Base-by-base conservation (phyloP, 1,139 yeast genomes). In the Protomyces inundatus region DNA sequence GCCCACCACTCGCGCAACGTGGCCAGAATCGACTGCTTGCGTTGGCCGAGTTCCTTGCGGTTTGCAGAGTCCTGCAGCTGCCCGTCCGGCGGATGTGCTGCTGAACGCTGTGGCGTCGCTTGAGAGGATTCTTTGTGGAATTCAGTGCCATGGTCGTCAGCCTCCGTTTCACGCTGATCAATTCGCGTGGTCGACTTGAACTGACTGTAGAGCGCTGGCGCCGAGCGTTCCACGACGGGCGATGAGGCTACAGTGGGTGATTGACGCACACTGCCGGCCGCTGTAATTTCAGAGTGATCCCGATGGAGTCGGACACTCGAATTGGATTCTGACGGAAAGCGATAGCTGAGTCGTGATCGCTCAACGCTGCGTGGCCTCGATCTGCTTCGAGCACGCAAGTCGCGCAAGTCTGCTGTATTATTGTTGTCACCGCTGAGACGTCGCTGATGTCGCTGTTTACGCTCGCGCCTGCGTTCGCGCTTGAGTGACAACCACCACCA, bases 401-500 rank as follows among this genome's bases (percentile, higher is more conserved):
- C 42, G 48, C 48, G 48, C 7, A 42, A 10, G 16, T 42, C 48
- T 16, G 30, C 10, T 10, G 7, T 10, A 16, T 42, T 30, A 16
- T 42, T 30, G 10, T 42, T 16, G 12, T 42, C 48, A 30, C 32
- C 32, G 16, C 48, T 42, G 10, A 42, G 9, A 5, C 32, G 48
- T 9, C 48, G 48, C 32, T 42, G 39, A 36, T 39, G 36, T 30
- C 62, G 56, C 40, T 51, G 51, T 39, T 55, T 48, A 16, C 52
- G 45, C 32, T 63, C 65, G 30, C 61, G 56, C n/a, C 77, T 79
- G 68, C 64, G 56, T 55, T 87, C 95, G 61, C 81, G 80, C 48
- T 89, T 91, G 23, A 89, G 76, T 12, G 87, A 76, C 12, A 93
- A 77, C 55, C 86, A 87, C 87, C 95, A 93, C 66, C 88, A 80